phyloP scores from a whole-genome alignment of 2,329 filamentous ascomycete species.

The Aspergillus sp. region DNA sequence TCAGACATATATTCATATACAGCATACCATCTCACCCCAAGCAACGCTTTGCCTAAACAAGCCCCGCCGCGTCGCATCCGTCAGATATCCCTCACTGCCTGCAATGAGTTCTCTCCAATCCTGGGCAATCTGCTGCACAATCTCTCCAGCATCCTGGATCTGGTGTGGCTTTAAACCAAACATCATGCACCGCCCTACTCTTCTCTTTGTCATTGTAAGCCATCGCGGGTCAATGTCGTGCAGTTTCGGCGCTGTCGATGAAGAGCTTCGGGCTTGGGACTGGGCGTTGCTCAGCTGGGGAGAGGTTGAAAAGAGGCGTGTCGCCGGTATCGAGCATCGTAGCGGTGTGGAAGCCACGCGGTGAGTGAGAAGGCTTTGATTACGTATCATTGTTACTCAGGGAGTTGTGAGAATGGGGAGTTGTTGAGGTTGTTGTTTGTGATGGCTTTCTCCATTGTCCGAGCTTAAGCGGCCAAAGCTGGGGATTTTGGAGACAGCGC shows the following conservation, averaged over 20 bases:
- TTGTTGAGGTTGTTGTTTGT: not conserved
- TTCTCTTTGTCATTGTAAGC: constrained; percentile 69
- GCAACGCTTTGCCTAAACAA: constrained; percentile 70
- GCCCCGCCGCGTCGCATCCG: constrained; percentile 63
- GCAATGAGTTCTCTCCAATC: constrained; percentile 76
- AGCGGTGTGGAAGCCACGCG: constrained; percentile 21
- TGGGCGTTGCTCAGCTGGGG: constrained; percentile 21
- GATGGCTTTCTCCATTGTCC: not conserved
- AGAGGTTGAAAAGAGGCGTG: constrained; percentile 30
- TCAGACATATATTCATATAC: not conserved
- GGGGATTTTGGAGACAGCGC: not conserved
- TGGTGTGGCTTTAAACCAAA: constrained; percentile 70
- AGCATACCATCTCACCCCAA: constrained; percentile 81
- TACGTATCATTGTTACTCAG: constrained; percentile 28
- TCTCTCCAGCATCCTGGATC: constrained; percentile 58
- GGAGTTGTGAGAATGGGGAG: constrained; percentile 4
- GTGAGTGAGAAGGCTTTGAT: constrained; percentile 25
- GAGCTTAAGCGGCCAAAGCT: constrained; percentile 8
- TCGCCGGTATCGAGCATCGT: constrained; percentile 8
- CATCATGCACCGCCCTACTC: constrained; percentile 74
- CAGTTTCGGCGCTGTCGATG: constrained; percentile 24
- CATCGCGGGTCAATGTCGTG: constrained; percentile 61
- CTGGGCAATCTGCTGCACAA: constrained; percentile 63
- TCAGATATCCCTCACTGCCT: constrained; percentile 76
- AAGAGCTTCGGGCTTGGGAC: constrained; percentile 8